Conservation (phyloP, 805 yeast species). For the Maudiozyma turicensis region DNA sequence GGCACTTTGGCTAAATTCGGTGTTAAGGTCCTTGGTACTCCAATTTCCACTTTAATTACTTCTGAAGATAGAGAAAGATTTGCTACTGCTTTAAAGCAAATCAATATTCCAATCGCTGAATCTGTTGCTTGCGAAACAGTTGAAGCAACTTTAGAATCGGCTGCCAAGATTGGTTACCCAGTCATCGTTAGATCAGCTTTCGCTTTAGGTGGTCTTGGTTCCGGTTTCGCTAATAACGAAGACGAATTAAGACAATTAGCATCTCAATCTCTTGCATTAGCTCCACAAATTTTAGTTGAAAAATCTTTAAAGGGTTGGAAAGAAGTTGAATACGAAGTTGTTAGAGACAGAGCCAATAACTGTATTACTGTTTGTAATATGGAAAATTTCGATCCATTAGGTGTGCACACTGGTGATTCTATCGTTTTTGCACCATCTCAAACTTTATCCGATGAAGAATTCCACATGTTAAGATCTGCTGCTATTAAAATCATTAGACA, state of each 20-base stretch:
- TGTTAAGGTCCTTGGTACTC: slow-evolving; percentile 95
- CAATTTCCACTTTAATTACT: slow-evolving; percentile 88
- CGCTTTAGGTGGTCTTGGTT: slow-evolving; percentile 95
- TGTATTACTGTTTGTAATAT: slow-evolving; percentile 98
- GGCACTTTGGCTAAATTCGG: slow-evolving; percentile 86
- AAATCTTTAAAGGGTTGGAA: slow-evolving; percentile 98
- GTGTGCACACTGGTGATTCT: slow-evolving; percentile 98
- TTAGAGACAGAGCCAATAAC: slow-evolving; percentile 90
- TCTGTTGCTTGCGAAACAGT: slow-evolving; percentile 91
- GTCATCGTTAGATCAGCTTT: slow-evolving; percentile 96
- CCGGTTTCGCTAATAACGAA: slow-evolving; percentile 86
- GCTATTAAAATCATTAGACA: slow-evolving; percentile 97
- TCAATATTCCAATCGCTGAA: slow-evolving; percentile 92
- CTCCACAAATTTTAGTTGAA: slow-evolving; percentile 94
- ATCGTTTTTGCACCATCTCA: slow-evolving; percentile 98
- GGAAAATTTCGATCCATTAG: slow-evolving; percentile 98
- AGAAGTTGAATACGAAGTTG: slow-evolving; percentile 97
- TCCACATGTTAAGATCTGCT: slow-evolving; percentile 94
- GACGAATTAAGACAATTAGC: slow-evolving; percentile 80
- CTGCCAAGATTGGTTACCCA: slow-evolving; percentile 82
- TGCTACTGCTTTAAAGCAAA: slow-evolving; percentile 90
- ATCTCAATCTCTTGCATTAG: slow-evolving; percentile 75
- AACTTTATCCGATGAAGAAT: slow-evolving; percentile 92
- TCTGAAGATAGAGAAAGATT: slow-evolving; percentile 97
- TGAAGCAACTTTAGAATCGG: slow-evolving; percentile 90